Evolutionary conservation across 176 grass and related monocot genomes (phyloP), one percentile per base, ranked within the genome.

Genomic region (Tillandsia fasciculata): DNA sequence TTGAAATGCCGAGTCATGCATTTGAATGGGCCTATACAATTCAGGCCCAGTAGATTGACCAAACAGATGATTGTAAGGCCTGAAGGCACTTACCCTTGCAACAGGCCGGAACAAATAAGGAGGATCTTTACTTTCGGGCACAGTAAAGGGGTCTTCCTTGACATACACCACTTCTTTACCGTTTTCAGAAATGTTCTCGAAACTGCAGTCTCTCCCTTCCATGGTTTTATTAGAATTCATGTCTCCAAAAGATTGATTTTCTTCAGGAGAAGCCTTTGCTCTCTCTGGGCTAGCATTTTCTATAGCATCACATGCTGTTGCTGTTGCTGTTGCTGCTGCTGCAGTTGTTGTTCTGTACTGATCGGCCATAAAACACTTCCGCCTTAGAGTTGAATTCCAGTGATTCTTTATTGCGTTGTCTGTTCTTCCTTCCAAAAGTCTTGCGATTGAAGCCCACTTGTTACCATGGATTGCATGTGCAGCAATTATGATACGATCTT

Each of bases 321-420:
- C 20, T n/a, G n/a, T n/a, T n/a, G n/a, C n/a, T 20, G 20, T 20
- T 24, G 24, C 33, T 42, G 33, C 33, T 42, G 33, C 33, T 42
- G 33, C 33, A 42, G 33, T 42, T 42, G 33, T 42, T 66, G 74
- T 71, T 48, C 27, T 72, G 70, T 78, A 94, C 23, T 20, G 74
- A 42, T 80, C 69, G 75, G 76, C 65, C 3, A 78, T 65, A 77
- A 78, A 82, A 67, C 72, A 64, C 15, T 80, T 83, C 13, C 90
- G 84, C 67, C 82, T 93, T 68, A 99, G 77, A 64, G 94, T 93
- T 52, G 94, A 99, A 87, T 99, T 99, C 94, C 89, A 99, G 77
- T 93, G 90, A 48, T 99, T 99, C 84, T 99, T 99, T 65, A 99
- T 99, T 49, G 90, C 87, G 63, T 94, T 99, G 66, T 99, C 90